These are phyloP conservation scores for Aspergillus wentii DNA, from an alignment of 495 filamentous ascomycete species.

Conservation along the genomic window DNA sequence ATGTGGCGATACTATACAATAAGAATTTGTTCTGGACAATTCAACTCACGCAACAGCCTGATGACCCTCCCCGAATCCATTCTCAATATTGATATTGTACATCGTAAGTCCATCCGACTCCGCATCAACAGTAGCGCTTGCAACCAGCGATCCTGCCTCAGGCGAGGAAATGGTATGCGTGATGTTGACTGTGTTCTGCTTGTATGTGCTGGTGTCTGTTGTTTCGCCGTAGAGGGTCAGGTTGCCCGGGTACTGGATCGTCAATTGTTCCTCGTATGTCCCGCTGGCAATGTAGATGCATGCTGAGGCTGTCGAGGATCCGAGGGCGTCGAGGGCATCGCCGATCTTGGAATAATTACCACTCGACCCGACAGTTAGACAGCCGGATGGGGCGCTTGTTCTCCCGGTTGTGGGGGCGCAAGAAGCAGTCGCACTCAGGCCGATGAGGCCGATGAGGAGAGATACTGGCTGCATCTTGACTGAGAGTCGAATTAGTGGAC, in stretches of 20 bases:
- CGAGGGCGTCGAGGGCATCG: slow-evolving; percentile 19
- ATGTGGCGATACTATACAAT: no score
- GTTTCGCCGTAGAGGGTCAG: slow-evolving; percentile 53
- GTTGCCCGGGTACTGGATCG: slow-evolving; percentile 32
- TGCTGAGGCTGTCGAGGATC: slow-evolving; percentile 15
- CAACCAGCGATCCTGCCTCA: slow-evolving; percentile 36
- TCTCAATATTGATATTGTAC: slow-evolving; percentile 61
- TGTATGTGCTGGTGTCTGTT: slow-evolving; percentile 47
- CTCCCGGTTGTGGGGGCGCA: no score
- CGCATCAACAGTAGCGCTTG: slow-evolving; percentile 53
- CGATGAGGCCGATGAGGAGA: no score
- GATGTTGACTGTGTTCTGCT: slow-evolving; percentile 57
- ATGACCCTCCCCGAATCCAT: slow-evolving; percentile 34
- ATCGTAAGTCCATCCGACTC: slow-evolving; percentile 44
- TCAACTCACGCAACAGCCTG: slow-evolving; percentile 34
- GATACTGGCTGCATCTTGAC: no score
- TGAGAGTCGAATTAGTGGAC: no score
- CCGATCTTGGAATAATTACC: slow-evolving; percentile 24
- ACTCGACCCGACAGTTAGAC: slow-evolving; percentile 20
- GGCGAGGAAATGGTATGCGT: slow-evolving; percentile 46
- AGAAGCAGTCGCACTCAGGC: no score
- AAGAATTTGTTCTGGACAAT: no score
- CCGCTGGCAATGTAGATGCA: slow-evolving; percentile 37
- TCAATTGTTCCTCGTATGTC: slow-evolving; percentile 47
- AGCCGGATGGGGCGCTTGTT: slow-evolving; percentile 23